These are phyloP conservation scores for Phytophthora hibernalis DNA, from an alignment of 352 stramenopile species.

Conservation along the genomic window DNA sequence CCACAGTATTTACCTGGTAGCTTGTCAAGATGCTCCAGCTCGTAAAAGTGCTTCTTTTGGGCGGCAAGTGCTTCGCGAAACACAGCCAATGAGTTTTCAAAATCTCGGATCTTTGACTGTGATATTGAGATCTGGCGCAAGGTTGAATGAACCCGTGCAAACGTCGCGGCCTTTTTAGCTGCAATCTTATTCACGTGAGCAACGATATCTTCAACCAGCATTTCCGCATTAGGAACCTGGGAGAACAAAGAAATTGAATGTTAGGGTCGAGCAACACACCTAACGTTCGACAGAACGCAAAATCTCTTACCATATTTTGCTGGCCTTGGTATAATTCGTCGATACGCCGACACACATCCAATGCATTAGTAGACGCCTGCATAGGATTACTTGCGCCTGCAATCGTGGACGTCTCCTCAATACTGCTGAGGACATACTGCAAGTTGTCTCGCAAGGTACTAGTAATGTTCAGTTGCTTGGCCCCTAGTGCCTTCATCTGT, in stretches of 20 bases:
- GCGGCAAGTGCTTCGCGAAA: conserved; percentile 76
- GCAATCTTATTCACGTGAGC: conserved; percentile 62
- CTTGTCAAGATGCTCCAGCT: conserved; percentile 86
- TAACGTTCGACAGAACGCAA: background rate
- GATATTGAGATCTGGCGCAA: conserved; percentile 76
- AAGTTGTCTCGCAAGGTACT: conserved; percentile 71
- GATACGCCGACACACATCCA: conserved; percentile 86
- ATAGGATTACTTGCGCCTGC: conserved; percentile 68
- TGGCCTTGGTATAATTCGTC: conserved; percentile 83
- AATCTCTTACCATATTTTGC: conserved; percentile 61
- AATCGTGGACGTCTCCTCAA: conserved; percentile 69
- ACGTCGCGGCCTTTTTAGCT: conserved; percentile 59
- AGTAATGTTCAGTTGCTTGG: conserved; percentile 63
- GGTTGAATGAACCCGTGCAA: conserved; percentile 61
- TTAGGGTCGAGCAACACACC: conserved; percentile 1
- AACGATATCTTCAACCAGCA: conserved; percentile 69
- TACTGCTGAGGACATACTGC: conserved; percentile 67
- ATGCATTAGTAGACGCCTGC: conserved; percentile 76
- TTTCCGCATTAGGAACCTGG: conserved; percentile 73
- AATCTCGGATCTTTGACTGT: conserved; percentile 91
- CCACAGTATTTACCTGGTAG: conserved; percentile 54
- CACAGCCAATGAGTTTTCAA: conserved; percentile 86
- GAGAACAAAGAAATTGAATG: conserved; percentile 6
- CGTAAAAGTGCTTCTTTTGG: conserved; percentile 88
- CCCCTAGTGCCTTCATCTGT: conserved; percentile 58